phyloP scores from a whole-genome alignment of 2,329 filamentous ascomycete genomes.

The Clarireedia hainanense region DNA sequence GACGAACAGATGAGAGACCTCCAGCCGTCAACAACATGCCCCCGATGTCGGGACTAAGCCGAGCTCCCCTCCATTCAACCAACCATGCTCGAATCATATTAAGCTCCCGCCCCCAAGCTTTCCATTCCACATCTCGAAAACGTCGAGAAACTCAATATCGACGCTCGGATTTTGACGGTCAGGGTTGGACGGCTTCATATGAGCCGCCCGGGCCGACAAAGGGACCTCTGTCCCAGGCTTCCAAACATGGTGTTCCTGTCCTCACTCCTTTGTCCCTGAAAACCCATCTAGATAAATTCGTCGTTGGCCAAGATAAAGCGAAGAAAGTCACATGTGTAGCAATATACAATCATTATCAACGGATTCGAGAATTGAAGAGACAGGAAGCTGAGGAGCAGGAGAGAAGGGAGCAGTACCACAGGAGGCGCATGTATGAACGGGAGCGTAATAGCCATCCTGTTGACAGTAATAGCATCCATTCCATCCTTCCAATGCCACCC shows the following conservation, averaged over 20 bases:
- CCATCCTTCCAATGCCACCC: neutral
- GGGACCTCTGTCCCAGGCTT: slow-evolving; percentile 46
- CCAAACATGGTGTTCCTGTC: slow-evolving; percentile 49
- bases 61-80: neutral
- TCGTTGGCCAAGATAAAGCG: slow-evolving; percentile 89
- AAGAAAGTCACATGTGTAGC: slow-evolving; percentile 91
- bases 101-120: neutral
- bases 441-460: slow-evolving; percentile 60
- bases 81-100: slow-evolving; percentile 10
- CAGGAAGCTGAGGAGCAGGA: slow-evolving; percentile 68
- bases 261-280: slow-evolving; percentile 68
- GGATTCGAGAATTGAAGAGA: slow-evolving; percentile 66
- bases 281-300: slow-evolving; percentile 87
- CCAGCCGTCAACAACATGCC: slow-evolving; percentile 1
- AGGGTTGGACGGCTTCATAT: slow-evolving; percentile 53
- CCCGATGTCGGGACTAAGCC: slow-evolving; percentile 5
- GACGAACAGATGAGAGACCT: slow-evolving; percentile 6
- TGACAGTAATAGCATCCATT: slow-evolving; percentile 53
- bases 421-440: slow-evolving; percentile 35
- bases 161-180: slow-evolving; percentile 49
- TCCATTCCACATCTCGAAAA: neutral
- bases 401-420: slow-evolving; percentile 52
- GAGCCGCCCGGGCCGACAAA: slow-evolving; percentile 53
- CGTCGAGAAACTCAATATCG: slow-evolving; percentile 24
- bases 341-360: slow-evolving; percentile 95